Percentiles rank a stretch among this genome's conserved stretches.
Evolutionary conservation across 306 rosid species (phyloP).

Genomic region (Macrotyloma uniflorum): DNA sequence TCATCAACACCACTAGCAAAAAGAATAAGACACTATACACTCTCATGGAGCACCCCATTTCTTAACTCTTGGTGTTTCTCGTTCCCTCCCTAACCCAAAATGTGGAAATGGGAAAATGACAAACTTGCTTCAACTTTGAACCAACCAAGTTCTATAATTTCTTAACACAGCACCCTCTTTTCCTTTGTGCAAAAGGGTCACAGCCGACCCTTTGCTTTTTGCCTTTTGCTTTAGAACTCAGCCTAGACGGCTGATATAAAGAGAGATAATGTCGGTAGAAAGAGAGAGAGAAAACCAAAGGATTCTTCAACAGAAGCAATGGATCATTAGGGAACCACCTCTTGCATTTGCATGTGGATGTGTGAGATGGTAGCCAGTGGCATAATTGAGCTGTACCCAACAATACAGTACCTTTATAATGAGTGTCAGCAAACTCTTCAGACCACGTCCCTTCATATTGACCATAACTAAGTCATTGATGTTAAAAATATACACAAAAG

Average conservation of each 20-base stretch:
- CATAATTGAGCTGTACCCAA: slow-evolving; percentile 50
- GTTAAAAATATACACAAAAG: neutral
- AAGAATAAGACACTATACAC: slow-evolving; percentile 29
- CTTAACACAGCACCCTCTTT: neutral
- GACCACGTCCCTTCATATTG: slow-evolving; percentile 27
- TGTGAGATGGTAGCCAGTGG: slow-evolving; percentile 1
- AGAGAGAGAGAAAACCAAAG: neutral
- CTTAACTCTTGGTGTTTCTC: neutral
- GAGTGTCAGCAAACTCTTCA: slow-evolving; percentile 13
- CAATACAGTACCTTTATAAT: neutral
- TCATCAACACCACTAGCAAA: slow-evolving; percentile 48
- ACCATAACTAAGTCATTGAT: neutral
- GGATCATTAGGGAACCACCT: slow-evolving; percentile 2
- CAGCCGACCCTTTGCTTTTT: slow-evolving; percentile 11
- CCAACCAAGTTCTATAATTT: neutral
- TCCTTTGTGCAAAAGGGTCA: slow-evolving; percentile 35
- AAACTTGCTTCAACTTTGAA: neutral
- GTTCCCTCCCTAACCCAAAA: slow-evolving; percentile 7
- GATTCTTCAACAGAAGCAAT: slow-evolving; percentile 33
- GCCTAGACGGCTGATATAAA: slow-evolving; percentile 6
- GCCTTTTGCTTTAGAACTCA: slow-evolving; percentile 23
- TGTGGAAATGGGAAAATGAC: slow-evolving; percentile 22
- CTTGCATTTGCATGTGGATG: slow-evolving; percentile 7
- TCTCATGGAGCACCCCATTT: slow-evolving; percentile 51
- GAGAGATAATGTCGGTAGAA: slow-evolving; percentile 41